phyloP scores from a whole-genome alignment of 1,139 yeast genomes.

The Arxiozyma bovina region DNA sequence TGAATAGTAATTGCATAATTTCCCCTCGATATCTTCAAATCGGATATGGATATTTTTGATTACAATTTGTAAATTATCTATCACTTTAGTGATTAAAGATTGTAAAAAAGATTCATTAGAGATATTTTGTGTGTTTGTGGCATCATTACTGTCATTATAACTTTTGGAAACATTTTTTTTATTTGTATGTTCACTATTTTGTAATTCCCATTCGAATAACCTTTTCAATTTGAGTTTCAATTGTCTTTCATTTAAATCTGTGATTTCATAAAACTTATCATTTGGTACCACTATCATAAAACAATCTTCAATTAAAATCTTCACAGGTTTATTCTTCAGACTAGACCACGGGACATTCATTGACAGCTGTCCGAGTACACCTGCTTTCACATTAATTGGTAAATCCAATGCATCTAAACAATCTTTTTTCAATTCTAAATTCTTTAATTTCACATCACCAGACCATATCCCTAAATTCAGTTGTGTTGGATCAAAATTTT shows the following conservation, averaged over 20 bases:
- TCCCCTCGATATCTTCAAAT: slow-evolving; percentile 64
- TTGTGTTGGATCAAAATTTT: slow-evolving; percentile 91
- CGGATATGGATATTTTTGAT: slow-evolving; percentile 85
- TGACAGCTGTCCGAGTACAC: slow-evolving; percentile 82
- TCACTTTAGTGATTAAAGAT: slow-evolving; percentile 75
- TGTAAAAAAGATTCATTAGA: slow-evolving; percentile 78
- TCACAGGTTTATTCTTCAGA: slow-evolving; percentile 85
- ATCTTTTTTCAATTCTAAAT: slow-evolving; percentile 59
- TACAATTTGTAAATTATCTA: slow-evolving; percentile 89
- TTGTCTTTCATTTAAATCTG: slow-evolving; percentile 59
- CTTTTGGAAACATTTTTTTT: slow-evolving; percentile 7
- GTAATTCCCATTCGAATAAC: slow-evolving; percentile 59
- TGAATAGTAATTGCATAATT: slow-evolving; percentile 63
- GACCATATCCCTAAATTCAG: slow-evolving; percentile 95
- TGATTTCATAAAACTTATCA: slow-evolving; percentile 42
- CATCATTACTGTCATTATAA: slow-evolving; percentile 28
- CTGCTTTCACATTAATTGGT: slow-evolving; percentile 85
- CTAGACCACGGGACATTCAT: slow-evolving; percentile 97
- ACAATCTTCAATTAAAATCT: slow-evolving; percentile 80
- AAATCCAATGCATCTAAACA: slow-evolving; percentile 78
- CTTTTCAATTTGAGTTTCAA: slow-evolving; percentile 57
- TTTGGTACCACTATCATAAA: slow-evolving; percentile 75
- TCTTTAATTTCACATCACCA: slow-evolving; percentile 84
- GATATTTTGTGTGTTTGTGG: slow-evolving; percentile 39
- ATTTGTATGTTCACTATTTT: slow-evolving; percentile 1